phyloP scores from a whole-genome alignment of 345 rosid genomes.

The Hypericum perforatum region DNA sequence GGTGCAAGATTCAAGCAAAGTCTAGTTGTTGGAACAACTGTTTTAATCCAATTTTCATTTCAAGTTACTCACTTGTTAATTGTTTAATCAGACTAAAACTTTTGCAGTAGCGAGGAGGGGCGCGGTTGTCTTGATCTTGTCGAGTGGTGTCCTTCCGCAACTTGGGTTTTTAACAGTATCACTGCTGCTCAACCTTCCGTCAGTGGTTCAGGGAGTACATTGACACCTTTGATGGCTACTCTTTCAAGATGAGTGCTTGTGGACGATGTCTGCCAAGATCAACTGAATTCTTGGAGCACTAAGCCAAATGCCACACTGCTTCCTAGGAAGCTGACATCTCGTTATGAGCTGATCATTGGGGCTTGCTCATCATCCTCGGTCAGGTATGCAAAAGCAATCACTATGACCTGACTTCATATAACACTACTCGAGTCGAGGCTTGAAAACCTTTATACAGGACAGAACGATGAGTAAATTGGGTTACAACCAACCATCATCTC shows the following conservation, averaged over 20 bases:
- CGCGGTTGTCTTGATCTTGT: constrained; percentile 46
- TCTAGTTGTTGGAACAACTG: too few relatives aligned
- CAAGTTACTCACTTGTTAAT: too few relatives aligned
- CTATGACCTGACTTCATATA: constrained; percentile 75
- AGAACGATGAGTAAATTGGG: too few relatives aligned
- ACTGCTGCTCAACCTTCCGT: constrained; percentile 40
- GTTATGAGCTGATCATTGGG: too few relatives aligned
- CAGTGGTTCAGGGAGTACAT: constrained; percentile 66
- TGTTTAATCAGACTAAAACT: constrained; percentile 61
- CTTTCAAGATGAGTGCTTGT: constrained; percentile 23
- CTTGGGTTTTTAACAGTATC: constrained; percentile 15
- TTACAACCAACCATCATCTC: too few relatives aligned
- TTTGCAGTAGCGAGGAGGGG: constrained; percentile 77
- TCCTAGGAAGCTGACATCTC: too few relatives aligned
- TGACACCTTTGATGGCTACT: constrained; percentile 87
- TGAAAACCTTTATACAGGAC: constrained; percentile 86
- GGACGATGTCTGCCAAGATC: too few relatives aligned
- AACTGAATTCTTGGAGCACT: too few relatives aligned
- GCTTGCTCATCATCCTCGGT: too few relatives aligned
- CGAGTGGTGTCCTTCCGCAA: constrained; percentile 39
- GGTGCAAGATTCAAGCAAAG: too few relatives aligned
- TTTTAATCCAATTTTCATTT: too few relatives aligned
- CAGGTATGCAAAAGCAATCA: neutral
- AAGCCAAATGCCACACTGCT: too few relatives aligned
- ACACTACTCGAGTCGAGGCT: constrained; percentile 72